These are phyloP conservation scores for Trichosanthes truncata DNA, from an alignment of 306 rosid species.

Conservation along the genomic window DNA sequence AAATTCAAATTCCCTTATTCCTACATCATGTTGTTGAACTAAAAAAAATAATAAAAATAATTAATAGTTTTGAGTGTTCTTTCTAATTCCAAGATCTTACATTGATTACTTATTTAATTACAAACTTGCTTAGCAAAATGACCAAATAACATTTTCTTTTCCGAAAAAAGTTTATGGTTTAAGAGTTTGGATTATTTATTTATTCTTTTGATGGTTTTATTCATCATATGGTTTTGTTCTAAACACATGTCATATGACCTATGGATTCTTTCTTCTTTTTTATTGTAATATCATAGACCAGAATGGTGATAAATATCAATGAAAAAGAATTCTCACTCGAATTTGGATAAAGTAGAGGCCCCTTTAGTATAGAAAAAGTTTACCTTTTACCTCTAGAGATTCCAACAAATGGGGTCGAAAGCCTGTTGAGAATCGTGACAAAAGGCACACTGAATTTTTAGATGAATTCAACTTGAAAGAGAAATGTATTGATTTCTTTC, in stretches of 20 bases:
- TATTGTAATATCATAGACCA: background rate
- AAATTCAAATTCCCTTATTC: no score
- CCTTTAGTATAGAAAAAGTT: background rate
- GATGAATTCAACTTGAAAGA: background rate
- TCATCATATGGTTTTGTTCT: no score
- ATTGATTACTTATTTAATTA: background rate
- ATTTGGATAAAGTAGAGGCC: background rate
- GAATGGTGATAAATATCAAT: background rate
- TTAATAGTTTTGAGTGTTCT: no score
- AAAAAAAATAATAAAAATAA: no score
- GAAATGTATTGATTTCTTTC: background rate
- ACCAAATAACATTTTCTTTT: background rate
- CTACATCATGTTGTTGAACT: no score
- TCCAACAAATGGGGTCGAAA: background rate
- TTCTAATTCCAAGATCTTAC: no score
- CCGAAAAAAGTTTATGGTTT: background rate
- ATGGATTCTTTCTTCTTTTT: background rate
- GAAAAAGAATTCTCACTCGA: background rate
- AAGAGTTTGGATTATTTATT: background rate
- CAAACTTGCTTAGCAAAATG: background rate
- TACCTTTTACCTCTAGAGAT: background rate
- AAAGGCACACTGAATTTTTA: background rate
- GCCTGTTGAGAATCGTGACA: background rate
- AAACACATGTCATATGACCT: background rate
- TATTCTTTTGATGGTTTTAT: background rate